Conservation (phyloP, 2,329 filamentous ascomycete genomes). For the Arthrobotrys musiformis region DNA sequence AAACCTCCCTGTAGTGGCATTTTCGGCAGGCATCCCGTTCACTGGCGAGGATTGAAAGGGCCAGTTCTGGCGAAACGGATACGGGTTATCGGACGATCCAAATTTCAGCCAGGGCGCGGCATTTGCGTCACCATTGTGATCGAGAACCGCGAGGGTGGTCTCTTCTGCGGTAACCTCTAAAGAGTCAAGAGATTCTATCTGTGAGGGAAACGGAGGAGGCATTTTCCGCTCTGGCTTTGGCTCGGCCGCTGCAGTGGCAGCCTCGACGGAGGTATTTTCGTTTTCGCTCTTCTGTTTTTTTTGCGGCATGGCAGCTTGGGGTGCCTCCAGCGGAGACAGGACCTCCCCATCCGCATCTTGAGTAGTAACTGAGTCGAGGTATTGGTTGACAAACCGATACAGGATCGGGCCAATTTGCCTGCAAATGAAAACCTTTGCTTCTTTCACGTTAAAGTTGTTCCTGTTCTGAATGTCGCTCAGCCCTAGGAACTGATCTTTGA, state of each 20-base stretch:
- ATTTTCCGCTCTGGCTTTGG: neutral
- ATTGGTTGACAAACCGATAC: constrained; percentile 29
- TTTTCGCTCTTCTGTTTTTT: constrained; percentile 6
- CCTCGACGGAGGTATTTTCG: neutral
- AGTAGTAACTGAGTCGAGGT: constrained; percentile 15
- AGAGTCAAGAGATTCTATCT: neutral
- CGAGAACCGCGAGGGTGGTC: neutral
- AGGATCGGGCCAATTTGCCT: constrained; percentile 46
- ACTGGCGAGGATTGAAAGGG: constrained; percentile 17
- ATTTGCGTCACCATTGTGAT: neutral
- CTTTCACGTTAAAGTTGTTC: constrained; percentile 43
- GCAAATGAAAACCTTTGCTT: constrained; percentile 40
- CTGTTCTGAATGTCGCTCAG: constrained; percentile 37
- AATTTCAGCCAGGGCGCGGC: constrained; percentile 25
- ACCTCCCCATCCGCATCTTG: constrained; percentile 18
- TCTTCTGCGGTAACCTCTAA: neutral
- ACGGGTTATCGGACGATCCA: constrained; percentile 14
- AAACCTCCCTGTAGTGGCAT: neutral
- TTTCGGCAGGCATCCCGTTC: neutral
- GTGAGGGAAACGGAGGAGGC: neutral
- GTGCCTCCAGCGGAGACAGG: neutral
- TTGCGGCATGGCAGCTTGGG: neutral
- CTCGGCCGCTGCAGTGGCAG: neutral
- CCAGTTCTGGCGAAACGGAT: constrained; percentile 32
- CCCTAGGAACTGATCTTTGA: constrained; percentile 26